A percentile compares a stretch with the other conserved stretches of the same genome.
These are phyloP conservation scores for Fusarium bulbicola DNA, from an alignment of 2,329 filamentous ascomycete genomes.

Conservation along the genomic window DNA sequence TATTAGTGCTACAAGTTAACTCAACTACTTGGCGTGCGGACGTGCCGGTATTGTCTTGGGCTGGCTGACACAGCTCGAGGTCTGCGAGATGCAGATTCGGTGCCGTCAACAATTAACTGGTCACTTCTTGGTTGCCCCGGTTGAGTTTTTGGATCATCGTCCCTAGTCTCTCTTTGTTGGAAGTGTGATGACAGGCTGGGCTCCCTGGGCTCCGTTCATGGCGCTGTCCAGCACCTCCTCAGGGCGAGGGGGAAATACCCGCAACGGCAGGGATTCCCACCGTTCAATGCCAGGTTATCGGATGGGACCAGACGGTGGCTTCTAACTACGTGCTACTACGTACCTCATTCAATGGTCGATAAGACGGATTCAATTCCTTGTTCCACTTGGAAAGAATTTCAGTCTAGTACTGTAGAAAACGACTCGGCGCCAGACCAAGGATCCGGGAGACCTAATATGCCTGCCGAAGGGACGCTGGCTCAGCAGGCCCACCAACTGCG, in stretches of 20 bases:
- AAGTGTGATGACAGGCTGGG: constrained; percentile 39
- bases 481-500: not conserved
- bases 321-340: constrained; percentile 26
- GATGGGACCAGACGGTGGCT: constrained; percentile 42
- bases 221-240: constrained; percentile 22
- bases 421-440: constrained; percentile 18
- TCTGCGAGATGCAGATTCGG: constrained; percentile 35
- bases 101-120: constrained; percentile 28
- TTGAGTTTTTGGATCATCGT: constrained; percentile 40
- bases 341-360: constrained; percentile 38
- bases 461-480: constrained; percentile 3
- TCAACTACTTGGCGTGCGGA: constrained; percentile 28
- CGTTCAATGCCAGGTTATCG: constrained; percentile 40
- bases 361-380: constrained; percentile 23
- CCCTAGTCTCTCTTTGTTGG: constrained; percentile 27
- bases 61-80: constrained; percentile 35
- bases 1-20: constrained; percentile 29
- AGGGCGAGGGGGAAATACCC: constrained; percentile 34
- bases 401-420: constrained; percentile 19
- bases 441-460: constrained; percentile 21
- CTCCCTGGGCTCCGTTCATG: constrained; percentile 15
- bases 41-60: constrained; percentile 25
- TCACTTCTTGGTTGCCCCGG: constrained; percentile 34
- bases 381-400: constrained; percentile 20
- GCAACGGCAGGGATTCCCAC: constrained; percentile 32